phyloP scores from a whole-genome alignment of 345 rosid species.

The Acer saccharum region DNA sequence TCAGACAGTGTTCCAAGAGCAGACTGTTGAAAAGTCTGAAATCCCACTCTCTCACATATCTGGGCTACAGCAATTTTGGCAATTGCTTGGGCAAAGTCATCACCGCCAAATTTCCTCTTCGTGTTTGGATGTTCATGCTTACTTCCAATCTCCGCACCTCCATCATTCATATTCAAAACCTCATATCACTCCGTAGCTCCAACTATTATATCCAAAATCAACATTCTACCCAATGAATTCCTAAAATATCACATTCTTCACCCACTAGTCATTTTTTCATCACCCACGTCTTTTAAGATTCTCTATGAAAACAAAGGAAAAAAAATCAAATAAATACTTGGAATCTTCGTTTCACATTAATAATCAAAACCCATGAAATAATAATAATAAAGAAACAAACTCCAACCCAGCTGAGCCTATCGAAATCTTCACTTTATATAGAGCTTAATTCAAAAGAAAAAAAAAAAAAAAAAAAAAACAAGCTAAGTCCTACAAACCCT shows the following conservation, averaged over 20 bases:
- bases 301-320: neutral
- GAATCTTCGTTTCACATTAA: constrained; percentile 8
- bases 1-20: constrained; percentile 71
- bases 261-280: constrained; percentile 17
- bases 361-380: neutral
- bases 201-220: constrained; percentile 26
- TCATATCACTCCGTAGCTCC: constrained; percentile 53
- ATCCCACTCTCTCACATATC: constrained; percentile 71
- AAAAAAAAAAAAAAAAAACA: neutral
- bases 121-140: constrained; percentile 31
- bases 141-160: constrained; percentile 65
- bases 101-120: constrained; percentile 44
- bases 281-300: neutral
- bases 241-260: constrained; percentile 29
- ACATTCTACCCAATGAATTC: constrained; percentile 33
- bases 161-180: constrained; percentile 87
- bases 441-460: neutral
- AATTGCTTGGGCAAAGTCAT: constrained; percentile 52
- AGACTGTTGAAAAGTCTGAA: constrained; percentile 72
- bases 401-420: neutral
- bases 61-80: constrained; percentile 74
- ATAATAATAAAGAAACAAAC: neutral
- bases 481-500: constrained; percentile 9
- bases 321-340: neutral
- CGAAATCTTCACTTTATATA: neutral